These are phyloP conservation scores for Cryphonectria radicalis DNA, from an alignment of 2,329 filamentous ascomycete genomes.

Conservation along the genomic window DNA sequence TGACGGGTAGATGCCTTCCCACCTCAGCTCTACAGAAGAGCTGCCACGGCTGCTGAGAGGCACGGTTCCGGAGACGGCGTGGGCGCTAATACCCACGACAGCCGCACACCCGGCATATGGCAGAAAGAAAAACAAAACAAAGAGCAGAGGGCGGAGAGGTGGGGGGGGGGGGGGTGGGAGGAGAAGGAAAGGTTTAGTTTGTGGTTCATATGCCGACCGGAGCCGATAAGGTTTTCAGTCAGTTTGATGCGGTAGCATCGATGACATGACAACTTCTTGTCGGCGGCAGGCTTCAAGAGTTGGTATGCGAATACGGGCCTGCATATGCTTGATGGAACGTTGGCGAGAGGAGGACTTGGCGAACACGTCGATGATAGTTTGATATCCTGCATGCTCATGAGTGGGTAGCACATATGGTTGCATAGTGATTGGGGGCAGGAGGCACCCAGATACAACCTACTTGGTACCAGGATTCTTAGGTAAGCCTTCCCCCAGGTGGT, in stretches of 20 bases:
- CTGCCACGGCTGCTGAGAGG: conserved; percentile 3
- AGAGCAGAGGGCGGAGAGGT: not conserved
- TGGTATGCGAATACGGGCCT: not conserved
- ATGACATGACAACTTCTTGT: not conserved
- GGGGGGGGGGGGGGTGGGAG: too few relatives aligned
- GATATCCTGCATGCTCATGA: not conserved
- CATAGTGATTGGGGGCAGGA: not conserved
- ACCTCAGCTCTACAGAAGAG: not conserved
- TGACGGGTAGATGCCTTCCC: conserved; percentile 12
- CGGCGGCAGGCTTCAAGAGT: not conserved
- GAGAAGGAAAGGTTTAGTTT: not conserved
- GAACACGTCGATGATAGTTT: not conserved
- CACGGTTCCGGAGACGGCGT: not conserved
- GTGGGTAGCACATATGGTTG: not conserved
- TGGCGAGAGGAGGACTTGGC: not conserved
- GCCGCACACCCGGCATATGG: not conserved
- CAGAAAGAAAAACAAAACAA: not conserved
- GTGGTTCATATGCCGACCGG: not conserved
- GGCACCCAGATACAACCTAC: not conserved
- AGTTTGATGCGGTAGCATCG: not conserved
- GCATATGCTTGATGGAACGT: not conserved
- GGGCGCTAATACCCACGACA: not conserved
- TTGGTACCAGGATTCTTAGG: not conserved
- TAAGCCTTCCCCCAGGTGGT: not conserved
- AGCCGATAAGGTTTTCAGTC: not conserved